Conservation (phyloP, 148 eudicot species). For the Rhododendron henanense region DNA sequence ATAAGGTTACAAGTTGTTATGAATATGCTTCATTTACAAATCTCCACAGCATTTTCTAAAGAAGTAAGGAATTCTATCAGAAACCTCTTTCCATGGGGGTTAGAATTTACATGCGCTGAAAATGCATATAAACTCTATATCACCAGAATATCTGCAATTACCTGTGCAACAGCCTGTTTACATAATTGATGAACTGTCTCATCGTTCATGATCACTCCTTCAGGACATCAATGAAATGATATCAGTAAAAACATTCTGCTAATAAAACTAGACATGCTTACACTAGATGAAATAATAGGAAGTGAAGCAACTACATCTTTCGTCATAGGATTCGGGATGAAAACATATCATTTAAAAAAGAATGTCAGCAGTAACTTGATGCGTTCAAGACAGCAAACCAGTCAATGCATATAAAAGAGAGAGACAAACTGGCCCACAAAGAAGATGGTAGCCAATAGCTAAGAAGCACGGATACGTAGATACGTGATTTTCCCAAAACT, state of each 20-base stretch:
- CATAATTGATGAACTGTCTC: conserved; percentile 96
- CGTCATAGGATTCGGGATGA: background rate
- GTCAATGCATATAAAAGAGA: background rate
- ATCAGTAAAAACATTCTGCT: background rate
- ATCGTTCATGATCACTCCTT: conserved; percentile 96
- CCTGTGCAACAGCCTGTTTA: conserved; percentile 98
- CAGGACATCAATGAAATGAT: conserved; percentile 8
- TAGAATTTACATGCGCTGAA: background rate
- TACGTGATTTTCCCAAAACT: too few species aligned
- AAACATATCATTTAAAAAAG: background rate
- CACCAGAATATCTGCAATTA: conserved; percentile 17
- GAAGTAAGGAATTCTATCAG: background rate
- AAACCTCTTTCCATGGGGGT: background rate
- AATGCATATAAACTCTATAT: background rate
- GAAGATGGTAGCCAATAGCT: background rate
- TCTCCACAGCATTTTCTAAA: background rate
- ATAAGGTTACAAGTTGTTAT: background rate
- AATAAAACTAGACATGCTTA: background rate
- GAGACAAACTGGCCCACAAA: background rate
- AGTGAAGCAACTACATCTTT: background rate
- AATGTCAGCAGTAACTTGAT: background rate
- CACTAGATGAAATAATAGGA: background rate
- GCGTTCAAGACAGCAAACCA: background rate
- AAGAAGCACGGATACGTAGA: too few species aligned
- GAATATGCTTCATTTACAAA: background rate